Conservation (phyloP, 192 early-diverging fungal species). For the Phlyctochytrium arcticum region DNA sequence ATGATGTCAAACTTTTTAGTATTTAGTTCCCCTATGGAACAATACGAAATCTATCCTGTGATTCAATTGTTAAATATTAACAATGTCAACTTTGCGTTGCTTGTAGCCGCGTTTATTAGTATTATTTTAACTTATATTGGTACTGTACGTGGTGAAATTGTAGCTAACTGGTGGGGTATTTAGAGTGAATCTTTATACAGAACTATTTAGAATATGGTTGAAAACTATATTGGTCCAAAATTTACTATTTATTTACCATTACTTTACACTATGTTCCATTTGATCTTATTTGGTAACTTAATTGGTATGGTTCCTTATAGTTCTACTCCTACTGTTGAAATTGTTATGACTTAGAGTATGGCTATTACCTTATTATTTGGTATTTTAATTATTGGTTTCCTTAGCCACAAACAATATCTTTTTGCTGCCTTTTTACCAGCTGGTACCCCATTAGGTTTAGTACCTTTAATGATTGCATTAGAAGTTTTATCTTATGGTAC, state of each 20-base stretch:
- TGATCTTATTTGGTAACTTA: slow-evolving; percentile 41
- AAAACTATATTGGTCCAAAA: slow-evolving; percentile 40
- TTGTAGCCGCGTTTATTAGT: slow-evolving; percentile 26
- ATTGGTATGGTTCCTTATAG: slow-evolving; percentile 42
- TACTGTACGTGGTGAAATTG: slow-evolving; percentile 28
- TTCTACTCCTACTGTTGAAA: slow-evolving; percentile 40
- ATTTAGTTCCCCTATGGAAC: slow-evolving; percentile 36
- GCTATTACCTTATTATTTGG: slow-evolving; percentile 34
- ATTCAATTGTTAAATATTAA: slow-evolving; percentile 25
- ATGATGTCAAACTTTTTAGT: neutral
- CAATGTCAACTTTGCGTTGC: slow-evolving; percentile 38
- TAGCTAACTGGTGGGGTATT: slow-evolving; percentile 32
- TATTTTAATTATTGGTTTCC: slow-evolving; percentile 31
- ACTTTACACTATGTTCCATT: slow-evolving; percentile 36
- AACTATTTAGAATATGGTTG: slow-evolving; percentile 30
- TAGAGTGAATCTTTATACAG: slow-evolving; percentile 34
- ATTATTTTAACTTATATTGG: slow-evolving; percentile 22
- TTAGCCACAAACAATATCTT: slow-evolving; percentile 29
- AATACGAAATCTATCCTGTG: slow-evolving; percentile 40
- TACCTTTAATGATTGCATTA: slow-evolving; percentile 35
- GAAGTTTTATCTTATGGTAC: slow-evolving; percentile 36
- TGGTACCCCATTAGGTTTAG: slow-evolving; percentile 37
- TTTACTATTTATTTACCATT: slow-evolving; percentile 40
- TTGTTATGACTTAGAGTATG: slow-evolving; percentile 35
- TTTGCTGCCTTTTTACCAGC: slow-evolving; percentile 35